Percentiles rank a stretch among this genome's conserved stretches.
phyloP scores from a whole-genome alignment of 1,139 yeast genomes.

The Hemisphaericaspora xylofermentans region DNA sequence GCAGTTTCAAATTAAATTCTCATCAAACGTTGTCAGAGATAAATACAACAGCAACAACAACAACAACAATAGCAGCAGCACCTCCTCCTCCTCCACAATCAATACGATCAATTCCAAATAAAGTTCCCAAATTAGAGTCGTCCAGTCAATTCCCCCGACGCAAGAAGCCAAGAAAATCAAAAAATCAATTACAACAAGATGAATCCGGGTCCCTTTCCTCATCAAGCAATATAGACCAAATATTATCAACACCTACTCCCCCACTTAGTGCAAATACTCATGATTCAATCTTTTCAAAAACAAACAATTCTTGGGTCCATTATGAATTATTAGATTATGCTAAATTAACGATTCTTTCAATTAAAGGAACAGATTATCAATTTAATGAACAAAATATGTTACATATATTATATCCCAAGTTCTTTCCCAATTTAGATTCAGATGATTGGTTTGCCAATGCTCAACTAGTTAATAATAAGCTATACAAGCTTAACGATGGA shows the following conservation, averaged over 20 bases:
- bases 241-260: neutral
- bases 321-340: constrained; percentile 36
- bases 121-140: too few relatives aligned
- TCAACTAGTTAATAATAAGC: constrained; percentile 18
- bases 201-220: neutral
- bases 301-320: constrained; percentile 36
- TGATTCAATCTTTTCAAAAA: constrained; percentile 20
- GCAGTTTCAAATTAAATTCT: constrained; percentile 10
- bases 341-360: constrained; percentile 42
- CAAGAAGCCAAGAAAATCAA: neutral
- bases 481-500: constrained; percentile 16
- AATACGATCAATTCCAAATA: too few relatives aligned
- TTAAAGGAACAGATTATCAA: constrained; percentile 40
- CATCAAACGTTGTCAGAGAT: too few relatives aligned
- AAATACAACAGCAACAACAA: neutral
- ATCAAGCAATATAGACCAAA: neutral
- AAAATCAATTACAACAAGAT: neutral
- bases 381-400: constrained; percentile 45
- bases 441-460: constrained; percentile 42
- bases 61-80: neutral
- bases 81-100: neutral
- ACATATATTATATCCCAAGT: constrained; percentile 48
- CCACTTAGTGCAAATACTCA: neutral
- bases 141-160: neutral
- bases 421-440: constrained; percentile 45